A percentile compares a stretch with the other conserved stretches of the same genome.
These are phyloP conservation scores for Conringia planisiliqua DNA, from an alignment of 345 rosid genomes.

Conservation along the genomic window DNA sequence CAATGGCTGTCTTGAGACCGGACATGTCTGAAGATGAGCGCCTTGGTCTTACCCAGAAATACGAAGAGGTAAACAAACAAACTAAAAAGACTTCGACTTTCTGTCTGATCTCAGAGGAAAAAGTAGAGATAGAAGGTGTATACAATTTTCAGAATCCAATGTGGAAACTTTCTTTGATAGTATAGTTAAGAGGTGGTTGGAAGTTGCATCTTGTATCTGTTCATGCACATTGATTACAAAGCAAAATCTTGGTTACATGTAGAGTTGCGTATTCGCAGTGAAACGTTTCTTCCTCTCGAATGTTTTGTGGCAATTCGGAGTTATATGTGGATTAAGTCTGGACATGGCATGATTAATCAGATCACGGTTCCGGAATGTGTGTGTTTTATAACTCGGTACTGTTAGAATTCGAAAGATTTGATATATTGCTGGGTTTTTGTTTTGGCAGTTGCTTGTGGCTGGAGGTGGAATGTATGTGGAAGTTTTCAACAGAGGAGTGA, in stretches of 20 bases:
- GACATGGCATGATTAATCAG: not conserved
- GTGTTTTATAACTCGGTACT: not conserved
- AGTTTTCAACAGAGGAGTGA: constrained; percentile 92
- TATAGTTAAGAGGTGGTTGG: not conserved
- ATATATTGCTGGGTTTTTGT: not conserved
- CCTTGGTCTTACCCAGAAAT: constrained; percentile 82
- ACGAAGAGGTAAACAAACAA: constrained; percentile 79
- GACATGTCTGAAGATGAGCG: constrained; percentile 96
- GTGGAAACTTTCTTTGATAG: not conserved
- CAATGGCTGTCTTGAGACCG: constrained; percentile 86
- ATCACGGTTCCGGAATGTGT: not conserved
- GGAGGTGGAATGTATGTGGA: constrained; percentile 97
- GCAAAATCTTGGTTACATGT: not conserved
- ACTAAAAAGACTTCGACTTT: not conserved
- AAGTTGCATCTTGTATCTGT: not conserved
- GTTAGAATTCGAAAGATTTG: not conserved
- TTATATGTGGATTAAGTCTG: not conserved
- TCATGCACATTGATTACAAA: not conserved
- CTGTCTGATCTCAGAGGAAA: not conserved
- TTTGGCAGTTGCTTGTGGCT: constrained; percentile 81
- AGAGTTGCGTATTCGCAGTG: not conserved
- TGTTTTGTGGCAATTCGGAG: not conserved
- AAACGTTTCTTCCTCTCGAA: not conserved
- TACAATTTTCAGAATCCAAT: not conserved
- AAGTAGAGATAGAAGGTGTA: not conserved